phyloP scores from a whole-genome alignment of 768 basidiomycete species.

The Lactarius trivialis region DNA sequence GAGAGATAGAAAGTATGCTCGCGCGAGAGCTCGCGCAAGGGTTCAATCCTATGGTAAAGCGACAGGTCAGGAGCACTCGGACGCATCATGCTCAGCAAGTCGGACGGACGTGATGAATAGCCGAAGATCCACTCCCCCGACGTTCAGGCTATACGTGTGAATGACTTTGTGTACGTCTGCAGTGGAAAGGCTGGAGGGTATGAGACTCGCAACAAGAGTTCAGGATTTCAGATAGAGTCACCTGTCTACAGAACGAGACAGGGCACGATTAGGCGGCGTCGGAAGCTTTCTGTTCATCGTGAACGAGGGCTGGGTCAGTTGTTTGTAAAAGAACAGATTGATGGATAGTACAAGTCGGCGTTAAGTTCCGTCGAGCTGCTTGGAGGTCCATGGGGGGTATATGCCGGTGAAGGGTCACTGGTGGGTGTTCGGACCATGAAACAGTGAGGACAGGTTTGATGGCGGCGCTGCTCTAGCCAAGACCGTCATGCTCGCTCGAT shows the following conservation, averaged over 20 bases:
- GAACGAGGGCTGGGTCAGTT: neutral
- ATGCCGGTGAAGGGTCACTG: conserved; percentile 6
- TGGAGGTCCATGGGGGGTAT: conserved; percentile 3
- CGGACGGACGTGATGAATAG: conserved; percentile 20
- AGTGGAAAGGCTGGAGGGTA: neutral
- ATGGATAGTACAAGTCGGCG: neutral
- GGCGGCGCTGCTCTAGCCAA: conserved; percentile 4
- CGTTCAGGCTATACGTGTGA: conserved; percentile 9
- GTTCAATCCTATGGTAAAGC: conserved; percentile 15
- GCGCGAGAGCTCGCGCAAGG: conserved; percentile 23
- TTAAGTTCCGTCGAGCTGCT: neutral
- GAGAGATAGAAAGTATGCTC: conserved; percentile 49
- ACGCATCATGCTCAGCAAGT: neutral
- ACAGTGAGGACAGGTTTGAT: neutral
- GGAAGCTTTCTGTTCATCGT: conserved; percentile 7
- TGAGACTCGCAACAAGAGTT: neutral
- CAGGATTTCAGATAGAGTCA: neutral
- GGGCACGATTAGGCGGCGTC: neutral
- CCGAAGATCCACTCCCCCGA: conserved; percentile 12
- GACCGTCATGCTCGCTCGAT: conserved; percentile 17
- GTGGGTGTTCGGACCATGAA: conserved; percentile 4
- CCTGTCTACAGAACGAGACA: conserved; percentile 2
- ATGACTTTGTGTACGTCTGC: conserved; percentile 9
- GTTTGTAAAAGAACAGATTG: neutral
- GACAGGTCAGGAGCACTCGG: neutral